A percentile compares a stretch with the other conserved stretches of the same genome.
Evolutionary conservation across 2,329 filamentous ascomycete genomes (phyloP).

Genomic region (Cordyceps cateniannulata): DNA sequence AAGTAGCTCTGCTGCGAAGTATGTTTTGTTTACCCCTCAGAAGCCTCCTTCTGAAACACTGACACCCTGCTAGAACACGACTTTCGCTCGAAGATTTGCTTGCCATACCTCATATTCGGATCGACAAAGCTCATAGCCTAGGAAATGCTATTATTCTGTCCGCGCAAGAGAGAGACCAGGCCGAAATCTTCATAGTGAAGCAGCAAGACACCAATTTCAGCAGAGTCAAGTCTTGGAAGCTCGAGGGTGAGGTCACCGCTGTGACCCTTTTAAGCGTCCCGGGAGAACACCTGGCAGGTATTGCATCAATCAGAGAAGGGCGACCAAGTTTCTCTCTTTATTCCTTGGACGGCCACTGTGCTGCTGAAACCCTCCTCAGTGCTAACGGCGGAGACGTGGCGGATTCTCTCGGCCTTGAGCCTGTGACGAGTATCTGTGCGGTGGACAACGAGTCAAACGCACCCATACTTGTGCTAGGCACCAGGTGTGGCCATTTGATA

Average conservation of each 20-base stretch:
- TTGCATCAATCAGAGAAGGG: constrained; percentile 1
- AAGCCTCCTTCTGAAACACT: background rate
- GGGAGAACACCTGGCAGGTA: background rate
- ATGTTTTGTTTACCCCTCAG: background rate
- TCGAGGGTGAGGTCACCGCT: constrained; percentile 6
- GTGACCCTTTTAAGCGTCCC: background rate
- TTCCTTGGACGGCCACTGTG: background rate
- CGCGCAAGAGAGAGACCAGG: constrained; percentile 22
- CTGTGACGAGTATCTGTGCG: constrained; percentile 40
- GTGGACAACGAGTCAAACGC: constrained; percentile 22
- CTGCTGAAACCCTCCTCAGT: background rate
- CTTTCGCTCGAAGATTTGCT: constrained; percentile 28
- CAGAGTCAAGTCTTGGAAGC: background rate
- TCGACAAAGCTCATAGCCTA: constrained; percentile 37
- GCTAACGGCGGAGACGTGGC: background rate
- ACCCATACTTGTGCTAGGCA: constrained; percentile 37
- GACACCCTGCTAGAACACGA: constrained; percentile 20
- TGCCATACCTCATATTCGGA: constrained; percentile 20
- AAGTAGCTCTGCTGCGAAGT: background rate
- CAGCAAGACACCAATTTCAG: background rate
- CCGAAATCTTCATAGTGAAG: background rate
- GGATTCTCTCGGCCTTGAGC: constrained; percentile 24
- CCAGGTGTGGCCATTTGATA: constrained; percentile 45
- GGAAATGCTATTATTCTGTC: constrained; percentile 37
- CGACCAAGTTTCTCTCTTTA: constrained; percentile 1